Conservation (phyloP, 73 alveolate species). For the Blepharisma japonicum region DNA sequence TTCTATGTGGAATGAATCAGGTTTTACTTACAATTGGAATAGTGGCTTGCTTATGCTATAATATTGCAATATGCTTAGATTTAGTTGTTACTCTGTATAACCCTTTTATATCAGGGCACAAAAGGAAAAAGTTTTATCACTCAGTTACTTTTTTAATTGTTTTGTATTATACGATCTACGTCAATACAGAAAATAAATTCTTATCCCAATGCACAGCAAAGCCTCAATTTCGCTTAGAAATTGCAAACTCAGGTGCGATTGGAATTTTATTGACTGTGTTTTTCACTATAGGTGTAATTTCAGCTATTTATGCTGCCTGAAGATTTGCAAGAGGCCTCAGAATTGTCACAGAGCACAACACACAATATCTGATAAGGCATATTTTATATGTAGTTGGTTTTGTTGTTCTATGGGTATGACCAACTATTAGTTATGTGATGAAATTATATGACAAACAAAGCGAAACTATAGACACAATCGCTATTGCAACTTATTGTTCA, state of each 20-base stretch:
- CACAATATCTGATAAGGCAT: constrained; percentile 3
- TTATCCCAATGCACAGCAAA: neutral
- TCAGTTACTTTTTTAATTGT: neutral
- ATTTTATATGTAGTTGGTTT: constrained; percentile 5
- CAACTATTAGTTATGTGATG: constrained; percentile 10
- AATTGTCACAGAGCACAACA: neutral
- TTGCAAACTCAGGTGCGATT: neutral
- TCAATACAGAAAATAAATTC: neutral
- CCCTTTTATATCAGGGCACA: neutral
- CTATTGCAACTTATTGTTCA: neutral
- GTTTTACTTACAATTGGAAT: neutral
- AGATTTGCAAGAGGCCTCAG: constrained; percentile 8
- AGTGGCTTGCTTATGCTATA: neutral
- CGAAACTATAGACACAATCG: constrained; percentile 2
- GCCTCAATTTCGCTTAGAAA: neutral
- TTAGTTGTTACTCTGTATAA: neutral
- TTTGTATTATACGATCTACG: neutral
- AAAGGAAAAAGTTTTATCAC: neutral
- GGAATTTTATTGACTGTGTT: neutral
- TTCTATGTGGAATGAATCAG: constrained; percentile 10
- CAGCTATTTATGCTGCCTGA: neutral
- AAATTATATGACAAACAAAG: neutral
- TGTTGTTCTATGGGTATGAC: neutral
- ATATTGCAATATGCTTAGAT: constrained; percentile 7
- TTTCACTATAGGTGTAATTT: neutral